Conservation (phyloP, 345 rosid genomes). For the Lepidium didymum region DNA sequence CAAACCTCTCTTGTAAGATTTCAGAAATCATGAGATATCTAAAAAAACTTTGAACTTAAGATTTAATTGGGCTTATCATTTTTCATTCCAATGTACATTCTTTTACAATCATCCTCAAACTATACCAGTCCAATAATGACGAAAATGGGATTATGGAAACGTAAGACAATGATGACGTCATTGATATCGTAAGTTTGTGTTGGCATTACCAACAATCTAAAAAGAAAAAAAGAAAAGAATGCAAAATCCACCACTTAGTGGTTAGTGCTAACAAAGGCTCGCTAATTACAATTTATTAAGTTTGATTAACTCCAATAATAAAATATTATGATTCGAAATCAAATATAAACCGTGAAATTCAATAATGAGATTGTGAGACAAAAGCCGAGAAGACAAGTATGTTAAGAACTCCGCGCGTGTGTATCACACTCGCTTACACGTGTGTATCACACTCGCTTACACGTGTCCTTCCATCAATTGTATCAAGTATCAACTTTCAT, state of each 20-base stretch:
- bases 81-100: neutral
- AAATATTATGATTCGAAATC: no score
- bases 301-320: neutral
- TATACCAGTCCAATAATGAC: neutral
- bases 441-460: slow-evolving; percentile 2
- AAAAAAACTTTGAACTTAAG: neutral
- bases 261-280: neutral
- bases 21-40: no score
- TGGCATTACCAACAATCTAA: neutral
- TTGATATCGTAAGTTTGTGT: neutral
- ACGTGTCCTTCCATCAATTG: slow-evolving; percentile 5
- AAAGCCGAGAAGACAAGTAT: neutral
- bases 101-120: neutral
- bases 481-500: neutral
- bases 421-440: slow-evolving; percentile 5
- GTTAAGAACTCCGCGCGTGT: slow-evolving; percentile 2
- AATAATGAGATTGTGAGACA: neutral
- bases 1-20: no score
- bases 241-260: neutral
- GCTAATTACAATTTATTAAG: neutral
- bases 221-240: neutral
- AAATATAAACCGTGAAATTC: no score
- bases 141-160: neutral
- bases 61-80: neutral
- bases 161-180: slow-evolving; percentile 3